phyloP scores from a whole-genome alignment of 768 basidiomycete species.

The Kwoniella botswanensis region DNA sequence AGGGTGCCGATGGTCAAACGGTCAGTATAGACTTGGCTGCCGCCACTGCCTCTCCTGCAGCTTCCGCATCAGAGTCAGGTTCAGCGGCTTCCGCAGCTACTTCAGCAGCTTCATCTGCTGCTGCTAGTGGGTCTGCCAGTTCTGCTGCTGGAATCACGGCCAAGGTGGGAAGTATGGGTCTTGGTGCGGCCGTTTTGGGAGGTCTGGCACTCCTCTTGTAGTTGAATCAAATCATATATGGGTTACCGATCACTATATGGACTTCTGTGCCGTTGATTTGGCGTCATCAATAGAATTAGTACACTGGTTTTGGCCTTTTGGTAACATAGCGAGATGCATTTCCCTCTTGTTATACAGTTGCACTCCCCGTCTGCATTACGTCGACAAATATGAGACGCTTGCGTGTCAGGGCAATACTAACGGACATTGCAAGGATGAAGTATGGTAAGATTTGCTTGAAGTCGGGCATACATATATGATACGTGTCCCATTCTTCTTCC shows the following conservation, averaged over 20 bases:
- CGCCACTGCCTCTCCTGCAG: constrained; percentile 2
- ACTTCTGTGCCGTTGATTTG: too few species aligned
- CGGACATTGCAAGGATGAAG: too few species aligned
- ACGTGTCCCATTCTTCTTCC: too few species aligned
- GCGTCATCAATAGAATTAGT: too few species aligned
- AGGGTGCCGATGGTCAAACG: constrained; percentile 11
- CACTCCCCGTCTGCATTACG: too few species aligned
- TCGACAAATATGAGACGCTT: too few species aligned
- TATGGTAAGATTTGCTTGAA: too few species aligned
- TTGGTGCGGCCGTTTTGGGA: background rate
- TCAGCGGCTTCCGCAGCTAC: constrained; percentile 1
- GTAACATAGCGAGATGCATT: background rate
- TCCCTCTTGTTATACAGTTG: too few species aligned
- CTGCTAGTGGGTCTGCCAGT: constrained; percentile 37
- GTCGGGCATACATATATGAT: too few species aligned
- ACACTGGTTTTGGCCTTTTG: background rate
- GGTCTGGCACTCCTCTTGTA: constrained; percentile 1
- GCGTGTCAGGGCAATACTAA: too few species aligned
- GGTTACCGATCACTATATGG: too few species aligned
- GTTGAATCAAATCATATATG: too few species aligned
- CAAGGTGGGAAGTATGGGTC: constrained; percentile 2
- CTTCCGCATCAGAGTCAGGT: background rate
- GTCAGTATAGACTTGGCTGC: constrained; percentile 12
- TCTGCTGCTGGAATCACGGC: background rate
- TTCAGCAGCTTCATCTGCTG: constrained; percentile 34